Evolutionary conservation across 2,329 filamentous ascomycete genomes (phyloP), one percentile per base, ranked within the genome.

Genomic region (Rhexocercosporidium sp.): DNA sequence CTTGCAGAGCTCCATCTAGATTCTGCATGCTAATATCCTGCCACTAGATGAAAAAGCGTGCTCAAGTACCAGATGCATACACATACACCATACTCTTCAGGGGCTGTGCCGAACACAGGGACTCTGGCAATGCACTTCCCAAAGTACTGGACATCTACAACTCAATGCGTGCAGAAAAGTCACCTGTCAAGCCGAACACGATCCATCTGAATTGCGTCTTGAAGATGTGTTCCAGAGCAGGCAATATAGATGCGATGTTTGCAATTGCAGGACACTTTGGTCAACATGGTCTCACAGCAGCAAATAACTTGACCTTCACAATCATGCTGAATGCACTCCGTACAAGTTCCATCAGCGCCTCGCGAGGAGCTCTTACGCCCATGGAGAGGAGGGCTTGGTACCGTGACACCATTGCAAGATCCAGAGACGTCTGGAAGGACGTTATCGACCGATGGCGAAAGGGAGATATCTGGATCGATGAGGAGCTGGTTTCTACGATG

Each of bases 131-230:
- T 34, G 89, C 89, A 59, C 84, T 96, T 6, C 78, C 83, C 64
- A 89, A 91, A 71, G 93, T 93, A 0, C 79, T 94, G 54, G 86
- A 87, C 66, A 83, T 97, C 61, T 98, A 96, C 81, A 86, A 92
- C 72, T 88, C 88, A 64, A 91, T 98, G 81, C 84, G 85, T 46
- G 84, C 83, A 4, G 84, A 87, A 41, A 88, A 86, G 60, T 86
- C 86, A 0, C 82, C 84, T 8, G 82, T 96, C 60, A 84, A 89
- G 70, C 91, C 92, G 18, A 92, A 89, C 72, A 91, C 90, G 41
- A 91, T 93, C 65, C 96, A 98, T 76, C 88, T 92, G 70, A 99
- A 99, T 77, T 92, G 94, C 11, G 88, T 94, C n/a, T 82, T 99
- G 53, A 88, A 90, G 66, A 91, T 96, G 9, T 98, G 94, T 77